A percentile compares a stretch with the other conserved stretches of the same genome.
Evolutionary conservation across 176 grass and related monocot species (phyloP).

Genomic region (Bromus sterilis): DNA sequence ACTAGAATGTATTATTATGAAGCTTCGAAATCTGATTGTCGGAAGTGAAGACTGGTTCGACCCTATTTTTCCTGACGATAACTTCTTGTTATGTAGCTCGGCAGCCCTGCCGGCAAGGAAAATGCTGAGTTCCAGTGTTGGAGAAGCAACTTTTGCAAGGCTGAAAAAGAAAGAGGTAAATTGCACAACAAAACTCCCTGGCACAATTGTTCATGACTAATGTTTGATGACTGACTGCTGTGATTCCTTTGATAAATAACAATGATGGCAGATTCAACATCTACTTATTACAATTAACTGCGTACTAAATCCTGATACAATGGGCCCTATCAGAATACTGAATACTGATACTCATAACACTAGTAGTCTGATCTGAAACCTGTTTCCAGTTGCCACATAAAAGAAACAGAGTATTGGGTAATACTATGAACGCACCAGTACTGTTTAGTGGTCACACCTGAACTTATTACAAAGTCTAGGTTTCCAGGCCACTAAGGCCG

Average conservation of each 20-base stretch:
- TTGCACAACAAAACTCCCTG: background rate
- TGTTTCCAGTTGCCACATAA: background rate
- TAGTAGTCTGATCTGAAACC: background rate
- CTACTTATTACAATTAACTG: background rate
- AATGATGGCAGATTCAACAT: background rate
- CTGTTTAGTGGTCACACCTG: background rate
- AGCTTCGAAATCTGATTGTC: slow-evolving; percentile 14
- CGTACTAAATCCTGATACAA: background rate
- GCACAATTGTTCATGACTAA: background rate
- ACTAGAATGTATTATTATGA: slow-evolving; percentile 14
- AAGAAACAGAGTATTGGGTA: background rate
- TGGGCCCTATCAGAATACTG: background rate
- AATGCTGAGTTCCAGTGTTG: slow-evolving; percentile 30
- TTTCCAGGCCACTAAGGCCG: no score
- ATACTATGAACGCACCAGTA: background rate
- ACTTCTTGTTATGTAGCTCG: slow-evolving; percentile 38
- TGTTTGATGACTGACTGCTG: background rate
- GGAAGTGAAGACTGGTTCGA: background rate
- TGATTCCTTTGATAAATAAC: background rate
- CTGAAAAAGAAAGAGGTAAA: slow-evolving; percentile 56
- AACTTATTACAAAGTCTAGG: background rate
- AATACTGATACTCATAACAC: background rate
- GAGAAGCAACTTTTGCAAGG: slow-evolving; percentile 27
- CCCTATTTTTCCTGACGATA: slow-evolving; percentile 17
- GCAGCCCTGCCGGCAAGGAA: slow-evolving; percentile 62